Conservation (phyloP, 1,284 basidiomycete genomes). For the Sphaerobolus stellatus region DNA sequence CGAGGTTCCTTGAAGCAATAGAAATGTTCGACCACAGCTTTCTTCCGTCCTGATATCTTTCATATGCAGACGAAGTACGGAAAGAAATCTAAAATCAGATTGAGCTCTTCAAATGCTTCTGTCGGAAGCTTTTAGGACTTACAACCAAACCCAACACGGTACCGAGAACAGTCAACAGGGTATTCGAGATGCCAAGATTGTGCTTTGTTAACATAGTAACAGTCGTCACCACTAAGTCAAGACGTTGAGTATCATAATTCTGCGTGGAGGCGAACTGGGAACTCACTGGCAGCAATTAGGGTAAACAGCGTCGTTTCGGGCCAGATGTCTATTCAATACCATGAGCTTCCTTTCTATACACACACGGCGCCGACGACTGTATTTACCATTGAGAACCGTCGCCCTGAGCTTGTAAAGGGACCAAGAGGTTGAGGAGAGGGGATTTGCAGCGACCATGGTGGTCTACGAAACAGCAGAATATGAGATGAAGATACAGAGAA, state of each 20-base stretch:
- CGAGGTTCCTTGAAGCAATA: constrained; percentile 53
- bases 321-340: constrained; percentile 47
- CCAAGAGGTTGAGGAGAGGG: constrained; percentile 33
- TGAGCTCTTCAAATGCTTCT: not conserved
- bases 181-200: constrained; percentile 43
- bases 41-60: constrained; percentile 63
- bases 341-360: not conserved
- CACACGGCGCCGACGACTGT: not conserved
- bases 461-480: too few species aligned
- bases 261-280: too few species aligned
- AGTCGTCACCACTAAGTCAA: constrained; percentile 49
- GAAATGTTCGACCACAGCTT: constrained; percentile 63
- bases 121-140: too few species aligned
- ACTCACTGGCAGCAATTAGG: constrained; percentile 52
- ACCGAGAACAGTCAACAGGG: constrained; percentile 42
- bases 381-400: constrained; percentile 49
- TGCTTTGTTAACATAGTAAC: constrained; percentile 47
- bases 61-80: constrained; percentile 56
- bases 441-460: not conserved
- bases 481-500: too few species aligned
- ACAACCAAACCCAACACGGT: constrained; percentile 41
- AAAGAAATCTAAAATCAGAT: constrained; percentile 28
- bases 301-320: constrained; percentile 59
- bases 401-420: constrained; percentile 55
- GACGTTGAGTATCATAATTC: not conserved